phyloP scores from a whole-genome alignment of 805 yeast genomes.

The Kuraishia borneana region DNA sequence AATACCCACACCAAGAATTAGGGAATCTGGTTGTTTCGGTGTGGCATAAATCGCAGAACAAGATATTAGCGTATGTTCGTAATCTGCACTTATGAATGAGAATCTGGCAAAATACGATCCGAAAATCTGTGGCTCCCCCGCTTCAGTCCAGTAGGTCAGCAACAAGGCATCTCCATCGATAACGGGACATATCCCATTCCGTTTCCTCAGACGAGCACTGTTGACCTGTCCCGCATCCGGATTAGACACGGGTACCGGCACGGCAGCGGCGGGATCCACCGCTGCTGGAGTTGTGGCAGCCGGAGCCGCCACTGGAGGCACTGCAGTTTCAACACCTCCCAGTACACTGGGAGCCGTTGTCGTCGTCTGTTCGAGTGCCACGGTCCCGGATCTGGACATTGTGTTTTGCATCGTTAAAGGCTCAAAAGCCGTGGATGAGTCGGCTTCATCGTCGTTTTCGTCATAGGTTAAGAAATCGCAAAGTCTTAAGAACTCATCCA shows the following conservation, averaged over 20 bases:
- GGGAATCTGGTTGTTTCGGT: conserved; percentile 28
- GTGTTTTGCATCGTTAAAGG: background rate
- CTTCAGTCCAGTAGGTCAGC: conserved; percentile 12
- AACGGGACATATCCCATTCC: conserved; percentile 17
- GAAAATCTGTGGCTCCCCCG: conserved; percentile 18
- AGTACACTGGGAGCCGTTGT: background rate
- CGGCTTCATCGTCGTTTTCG: background rate
- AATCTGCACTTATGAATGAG: conserved; percentile 28
- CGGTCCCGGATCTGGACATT: background rate
- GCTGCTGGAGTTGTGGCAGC: background rate
- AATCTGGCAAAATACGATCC: conserved; percentile 35
- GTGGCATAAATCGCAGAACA: conserved; percentile 39
- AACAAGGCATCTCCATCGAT: conserved; percentile 12
- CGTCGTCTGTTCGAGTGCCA: background rate
- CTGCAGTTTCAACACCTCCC: background rate
- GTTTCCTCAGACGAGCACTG: background rate
- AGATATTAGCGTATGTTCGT: conserved; percentile 25
- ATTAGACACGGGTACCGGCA: background rate
- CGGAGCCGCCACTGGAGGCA: background rate
- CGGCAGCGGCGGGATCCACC: conserved; percentile 1
- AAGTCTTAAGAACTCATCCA: conserved; percentile 27
- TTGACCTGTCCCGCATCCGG: background rate
- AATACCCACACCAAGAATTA: conserved; percentile 26
- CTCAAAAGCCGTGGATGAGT: background rate
- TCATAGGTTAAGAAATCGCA: conserved; percentile 22